Conservation (phyloP, 176 grass and related monocot genomes). For the Triticum turgidum region DNA sequence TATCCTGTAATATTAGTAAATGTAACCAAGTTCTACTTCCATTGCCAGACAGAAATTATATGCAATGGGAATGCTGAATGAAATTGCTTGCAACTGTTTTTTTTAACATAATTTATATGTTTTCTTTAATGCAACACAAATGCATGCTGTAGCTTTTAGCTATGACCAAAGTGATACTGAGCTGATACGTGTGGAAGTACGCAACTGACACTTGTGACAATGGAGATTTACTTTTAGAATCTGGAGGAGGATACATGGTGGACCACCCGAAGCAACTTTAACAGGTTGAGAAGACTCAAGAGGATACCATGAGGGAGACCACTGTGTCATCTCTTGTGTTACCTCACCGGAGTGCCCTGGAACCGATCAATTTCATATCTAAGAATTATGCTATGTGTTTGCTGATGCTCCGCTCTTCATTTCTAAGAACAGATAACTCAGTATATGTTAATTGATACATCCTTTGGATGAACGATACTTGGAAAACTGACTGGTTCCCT, state of each 20-base stretch:
- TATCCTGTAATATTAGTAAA: conserved; percentile 24
- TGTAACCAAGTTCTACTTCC: conserved; percentile 44
- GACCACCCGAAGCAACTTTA: conserved; percentile 12
- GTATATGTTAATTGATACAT: not conserved
- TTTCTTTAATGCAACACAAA: conserved; percentile 43
- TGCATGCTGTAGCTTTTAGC: conserved; percentile 43
- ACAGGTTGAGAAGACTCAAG: conserved; percentile 13
- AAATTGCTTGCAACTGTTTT: not conserved
- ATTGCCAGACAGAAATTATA: conserved; percentile 42
- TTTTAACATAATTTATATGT: conserved; percentile 4
- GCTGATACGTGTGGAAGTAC: conserved; percentile 33
- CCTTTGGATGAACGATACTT: not conserved
- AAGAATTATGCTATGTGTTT: not conserved
- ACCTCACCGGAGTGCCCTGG: conserved; percentile 15
- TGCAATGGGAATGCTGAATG: conserved; percentile 50
- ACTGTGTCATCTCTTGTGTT: conserved; percentile 10
- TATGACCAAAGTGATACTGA: conserved; percentile 33
- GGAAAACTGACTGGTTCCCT: not conserved
- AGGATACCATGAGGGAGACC: not conserved
- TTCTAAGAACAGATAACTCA: not conserved
- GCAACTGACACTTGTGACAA: conserved; percentile 42
- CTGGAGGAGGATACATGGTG: conserved; percentile 55
- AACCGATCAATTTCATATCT: conserved; percentile 20
- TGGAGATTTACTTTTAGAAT: conserved; percentile 62
- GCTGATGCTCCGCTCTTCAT: conserved; percentile 4